Conservation (phyloP, 495 filamentous ascomycete genomes). For the Aspergillus wentii region DNA sequence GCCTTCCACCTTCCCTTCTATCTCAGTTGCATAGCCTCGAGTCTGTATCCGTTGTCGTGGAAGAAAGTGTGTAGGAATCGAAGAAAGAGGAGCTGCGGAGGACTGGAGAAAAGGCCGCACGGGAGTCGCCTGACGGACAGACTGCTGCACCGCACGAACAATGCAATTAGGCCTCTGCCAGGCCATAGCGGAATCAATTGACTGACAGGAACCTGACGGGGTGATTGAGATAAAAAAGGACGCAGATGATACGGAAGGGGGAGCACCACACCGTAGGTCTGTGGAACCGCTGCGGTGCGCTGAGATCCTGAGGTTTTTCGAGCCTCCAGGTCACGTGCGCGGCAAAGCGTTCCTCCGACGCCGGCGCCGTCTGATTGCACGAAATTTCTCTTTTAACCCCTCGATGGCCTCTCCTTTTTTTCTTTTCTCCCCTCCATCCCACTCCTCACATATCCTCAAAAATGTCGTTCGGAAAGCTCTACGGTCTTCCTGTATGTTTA, state of each 20-base stretch:
- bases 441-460: slow-evolving; percentile 35
- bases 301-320: slow-evolving; percentile 22
- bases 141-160: slow-evolving; percentile 34
- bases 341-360: slow-evolving; percentile 27
- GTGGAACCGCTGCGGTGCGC: not conserved
- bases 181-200: slow-evolving; percentile 24
- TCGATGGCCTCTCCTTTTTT: slow-evolving; percentile 25
- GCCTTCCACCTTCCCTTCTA: not conserved
- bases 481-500: slow-evolving; percentile 71
- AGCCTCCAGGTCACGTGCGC: slow-evolving; percentile 21
- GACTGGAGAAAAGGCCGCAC: slow-evolving; percentile 12
- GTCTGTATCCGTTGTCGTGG: slow-evolving; percentile 11
- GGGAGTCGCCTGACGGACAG: slow-evolving; percentile 21
- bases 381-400: slow-evolving; percentile 28
- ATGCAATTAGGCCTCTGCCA: slow-evolving; percentile 33
- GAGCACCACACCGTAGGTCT: not conserved
- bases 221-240: slow-evolving; percentile 2
- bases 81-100: slow-evolving; percentile 10
- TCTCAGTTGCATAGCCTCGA: slow-evolving; percentile 29
- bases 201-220: slow-evolving; percentile 8
- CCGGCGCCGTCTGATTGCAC: slow-evolving; percentile 29
- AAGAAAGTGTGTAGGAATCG: slow-evolving; percentile 5
- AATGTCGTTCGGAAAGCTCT: slow-evolving; percentile 97
- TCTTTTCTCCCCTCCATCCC: slow-evolving; percentile 22
- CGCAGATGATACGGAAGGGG: not conserved